A percentile compares a stretch with the other conserved stretches of the same genome.
These are phyloP conservation scores for Carex parvula DNA, from an alignment of 176 grass and related monocot species.

Conservation along the genomic window DNA sequence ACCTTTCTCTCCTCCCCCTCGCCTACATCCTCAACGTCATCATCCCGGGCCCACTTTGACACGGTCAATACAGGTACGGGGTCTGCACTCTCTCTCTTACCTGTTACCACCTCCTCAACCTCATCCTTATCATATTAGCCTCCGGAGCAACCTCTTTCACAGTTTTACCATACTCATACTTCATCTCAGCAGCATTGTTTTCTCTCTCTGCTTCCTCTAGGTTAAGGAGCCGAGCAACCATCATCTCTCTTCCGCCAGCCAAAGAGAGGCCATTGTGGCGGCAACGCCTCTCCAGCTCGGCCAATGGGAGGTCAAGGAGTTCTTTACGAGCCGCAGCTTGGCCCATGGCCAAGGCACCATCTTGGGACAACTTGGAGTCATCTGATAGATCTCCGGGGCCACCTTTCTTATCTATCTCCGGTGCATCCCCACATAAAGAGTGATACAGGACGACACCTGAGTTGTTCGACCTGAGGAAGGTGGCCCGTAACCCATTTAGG, in stretches of 20 bases:
- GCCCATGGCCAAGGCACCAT: constrained; percentile 78
- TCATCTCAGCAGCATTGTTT: constrained; percentile 52
- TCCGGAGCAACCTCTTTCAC: constrained; percentile 16
- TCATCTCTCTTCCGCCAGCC: constrained; percentile 86
- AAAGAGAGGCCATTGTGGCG: constrained; percentile 93
- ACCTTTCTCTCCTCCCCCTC: constrained; percentile 46
- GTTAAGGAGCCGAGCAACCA: constrained; percentile 89
- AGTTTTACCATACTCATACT: constrained; percentile 44
- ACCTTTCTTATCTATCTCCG: constrained; percentile 85
- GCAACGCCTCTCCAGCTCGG: constrained; percentile 93
- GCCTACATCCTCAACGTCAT: constrained; percentile 57
- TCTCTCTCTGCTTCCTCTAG: constrained; percentile 90
- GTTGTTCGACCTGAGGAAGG: constrained; percentile 83
- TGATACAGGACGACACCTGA: constrained; percentile 73
- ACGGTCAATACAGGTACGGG: constrained; percentile 66
- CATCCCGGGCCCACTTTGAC: constrained; percentile 96
- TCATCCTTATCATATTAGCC: constrained; percentile 14
- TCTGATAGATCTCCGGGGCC: constrained; percentile 44
- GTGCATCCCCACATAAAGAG: constrained; percentile 82
- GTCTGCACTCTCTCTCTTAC: constrained; percentile 32
- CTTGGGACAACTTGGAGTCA: constrained; percentile 79
- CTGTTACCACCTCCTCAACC: constrained; percentile 15
- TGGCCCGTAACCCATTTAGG: constrained; percentile 78
- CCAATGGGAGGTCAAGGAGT: constrained; percentile 71
- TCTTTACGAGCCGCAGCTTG: constrained; percentile 72